Conservation (phyloP, 2,329 filamentous ascomycete species). For the Fusarium pseudonygamai region DNA sequence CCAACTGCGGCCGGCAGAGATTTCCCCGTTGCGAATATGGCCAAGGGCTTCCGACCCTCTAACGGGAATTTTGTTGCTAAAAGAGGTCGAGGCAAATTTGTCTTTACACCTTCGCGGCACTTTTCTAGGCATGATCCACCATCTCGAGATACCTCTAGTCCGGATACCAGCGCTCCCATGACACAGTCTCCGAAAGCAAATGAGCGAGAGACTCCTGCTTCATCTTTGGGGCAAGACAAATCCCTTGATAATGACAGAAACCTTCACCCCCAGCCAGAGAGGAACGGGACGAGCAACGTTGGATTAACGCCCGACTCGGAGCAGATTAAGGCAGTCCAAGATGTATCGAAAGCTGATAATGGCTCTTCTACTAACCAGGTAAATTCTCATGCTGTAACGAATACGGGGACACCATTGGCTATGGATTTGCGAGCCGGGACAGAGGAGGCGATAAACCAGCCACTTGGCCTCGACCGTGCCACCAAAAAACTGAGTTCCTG, state of each 20-base stretch:
- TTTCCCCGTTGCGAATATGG: background rate
- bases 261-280: background rate
- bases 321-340: background rate
- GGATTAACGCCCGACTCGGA: background rate
- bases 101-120: constrained; percentile 8
- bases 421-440: background rate
- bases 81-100: constrained; percentile 18
- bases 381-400: background rate
- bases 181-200: background rate
- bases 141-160: background rate
- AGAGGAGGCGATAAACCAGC: background rate
- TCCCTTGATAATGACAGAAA: background rate
- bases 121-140: background rate
- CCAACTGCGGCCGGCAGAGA: background rate
- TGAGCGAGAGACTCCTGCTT: background rate
- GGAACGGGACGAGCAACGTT: background rate
- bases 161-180: background rate
- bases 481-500: background rate
- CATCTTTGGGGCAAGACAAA: background rate
- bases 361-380: background rate
- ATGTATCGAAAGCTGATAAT: background rate
- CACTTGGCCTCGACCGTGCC: background rate
- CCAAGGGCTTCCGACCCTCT: background rate
- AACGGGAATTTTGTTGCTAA: constrained; percentile 23
- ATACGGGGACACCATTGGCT: background rate